phyloP scores from a whole-genome alignment of 2,329 filamentous ascomycete species.

The Aspergillus sp. region DNA sequence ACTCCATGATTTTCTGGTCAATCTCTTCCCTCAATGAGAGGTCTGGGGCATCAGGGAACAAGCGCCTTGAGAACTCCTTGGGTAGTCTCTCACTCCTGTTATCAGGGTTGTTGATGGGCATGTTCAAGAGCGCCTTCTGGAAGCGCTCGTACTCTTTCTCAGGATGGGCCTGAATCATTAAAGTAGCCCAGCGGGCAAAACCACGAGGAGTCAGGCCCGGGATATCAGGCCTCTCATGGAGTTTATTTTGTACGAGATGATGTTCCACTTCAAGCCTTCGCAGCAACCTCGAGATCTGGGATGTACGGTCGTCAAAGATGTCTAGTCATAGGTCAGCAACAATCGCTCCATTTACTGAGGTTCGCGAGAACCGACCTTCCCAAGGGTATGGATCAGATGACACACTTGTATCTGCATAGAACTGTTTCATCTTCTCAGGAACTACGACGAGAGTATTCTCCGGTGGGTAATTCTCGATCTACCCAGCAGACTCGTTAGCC shows the following conservation, averaged over 20 bases:
- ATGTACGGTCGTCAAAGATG: conserved; percentile 57
- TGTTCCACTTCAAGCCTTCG: conserved; percentile 59
- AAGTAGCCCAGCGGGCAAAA: conserved; percentile 71
- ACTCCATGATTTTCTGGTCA: conserved; percentile 59
- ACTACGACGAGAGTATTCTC: conserved; percentile 70
- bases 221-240: conserved; percentile 57
- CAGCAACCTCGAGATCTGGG: conserved; percentile 62
- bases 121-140: conserved; percentile 65
- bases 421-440: conserved; percentile 72
- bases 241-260: conserved; percentile 62
- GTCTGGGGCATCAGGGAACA: conserved; percentile 67
- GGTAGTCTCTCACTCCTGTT: conserved; percentile 73
- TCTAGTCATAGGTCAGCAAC: conserved; percentile 38
- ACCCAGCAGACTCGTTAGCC: conserved; percentile 16
- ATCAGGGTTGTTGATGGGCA: conserved; percentile 69
- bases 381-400: conserved; percentile 69
- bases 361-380: conserved; percentile 52
- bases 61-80: conserved; percentile 71
- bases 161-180: conserved; percentile 73
- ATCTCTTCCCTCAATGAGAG: conserved; percentile 61
- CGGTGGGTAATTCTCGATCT: conserved; percentile 71
- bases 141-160: conserved; percentile 73
- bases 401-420: conserved; percentile 69
- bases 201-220: conserved; percentile 69
- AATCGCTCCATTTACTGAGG: neutral